Evolutionary conservation across 2,329 filamentous ascomycete species (phyloP), one percentile per base, ranked within the genome.

Genomic region (Lomentospora prolificans): DNA sequence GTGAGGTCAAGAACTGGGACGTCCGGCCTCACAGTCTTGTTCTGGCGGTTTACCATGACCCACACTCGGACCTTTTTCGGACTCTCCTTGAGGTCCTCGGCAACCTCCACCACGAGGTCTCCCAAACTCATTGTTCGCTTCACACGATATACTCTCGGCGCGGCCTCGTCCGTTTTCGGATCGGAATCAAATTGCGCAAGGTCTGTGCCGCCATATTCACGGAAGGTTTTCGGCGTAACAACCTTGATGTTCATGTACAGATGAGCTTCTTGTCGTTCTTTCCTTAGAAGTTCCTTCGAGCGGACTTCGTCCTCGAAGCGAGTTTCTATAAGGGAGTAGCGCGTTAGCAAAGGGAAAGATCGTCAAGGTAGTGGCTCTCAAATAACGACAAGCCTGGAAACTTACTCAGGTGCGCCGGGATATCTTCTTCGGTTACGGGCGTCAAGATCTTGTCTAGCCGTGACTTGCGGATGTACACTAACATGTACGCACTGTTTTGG

Each of bases 31-130:
- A 90, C 86, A 0, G 94, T 99, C 70, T 96, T 96, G 68, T 99
- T 99, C 69, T 99, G 94, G 9, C 94, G 86, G 66, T 96, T 97
- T 1, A 99, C 94, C 91, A 99, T 96, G 55, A 90, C 83, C 95
- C 94, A 99, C 17, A 96, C 80, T 22, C 94, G 83, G 24, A 97
- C 72, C 59, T 82, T 80, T 57, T 83, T 82, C 0, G 86, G 76
- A 48, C 91, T 84, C 52, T 87, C 70, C 0, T 75, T 78, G 52
- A 87, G 76, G 57, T 95, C 87, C 39, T 81, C 71, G 0, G 87
- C 90, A 58, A 97, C 78, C 22, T 79, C 78, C 25, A 76, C 74
- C 4, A 85, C 81, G 59, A 97, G 85, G 6, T 96, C 87, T 50
- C 82, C 75, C 60, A 97, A 79, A 0, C 84, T 87, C 61, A 85